A percentile compares a stretch with the other conserved stretches of the same genome.
These are phyloP conservation scores for Acorus gramineus DNA, from an alignment of 106 monocot genomes.

Conservation along the genomic window DNA sequence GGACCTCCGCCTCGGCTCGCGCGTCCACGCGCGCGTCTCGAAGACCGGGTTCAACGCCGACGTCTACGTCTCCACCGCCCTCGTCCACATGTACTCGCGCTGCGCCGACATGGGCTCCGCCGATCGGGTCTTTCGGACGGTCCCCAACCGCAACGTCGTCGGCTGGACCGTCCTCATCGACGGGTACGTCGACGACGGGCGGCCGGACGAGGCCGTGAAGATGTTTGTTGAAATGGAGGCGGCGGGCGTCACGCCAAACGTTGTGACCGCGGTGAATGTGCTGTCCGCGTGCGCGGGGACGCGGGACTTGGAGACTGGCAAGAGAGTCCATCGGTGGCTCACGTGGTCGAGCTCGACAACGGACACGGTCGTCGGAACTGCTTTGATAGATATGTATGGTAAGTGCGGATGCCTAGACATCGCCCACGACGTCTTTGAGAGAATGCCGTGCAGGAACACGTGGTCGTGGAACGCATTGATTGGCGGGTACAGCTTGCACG, in stretches of 20 bases:
- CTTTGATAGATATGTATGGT: constrained; percentile 32
- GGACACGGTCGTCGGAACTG: constrained; percentile 20
- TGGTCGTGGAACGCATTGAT: constrained; percentile 43
- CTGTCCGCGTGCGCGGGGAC: constrained; percentile 26
- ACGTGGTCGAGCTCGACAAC: background rate
- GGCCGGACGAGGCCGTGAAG: constrained; percentile 11
- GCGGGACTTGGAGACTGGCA: constrained; percentile 20
- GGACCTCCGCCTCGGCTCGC: background rate
- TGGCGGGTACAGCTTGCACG: constrained; percentile 18
- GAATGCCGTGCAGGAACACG: constrained; percentile 20
- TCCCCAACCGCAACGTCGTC: constrained; percentile 19
- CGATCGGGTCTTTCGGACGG: constrained; percentile 2
- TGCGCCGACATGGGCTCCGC: constrained; percentile 17
- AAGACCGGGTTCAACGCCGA: constrained; percentile 14
- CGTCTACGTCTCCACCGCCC: constrained; percentile 18
- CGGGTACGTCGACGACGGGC: constrained; percentile 12
- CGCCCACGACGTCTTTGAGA: constrained; percentile 20
- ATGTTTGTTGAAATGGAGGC: constrained; percentile 20
- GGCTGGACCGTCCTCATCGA: constrained; percentile 34
- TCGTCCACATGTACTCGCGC: constrained; percentile 17
- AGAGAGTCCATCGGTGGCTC: constrained; percentile 9
- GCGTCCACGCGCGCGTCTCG: constrained; percentile 17
- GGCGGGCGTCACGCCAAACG: constrained; percentile 19
- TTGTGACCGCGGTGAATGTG: constrained; percentile 26
- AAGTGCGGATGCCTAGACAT: constrained; percentile 22